Conservation (phyloP, 768 basidiomycete genomes). For the Tremella mesenterica region DNA sequence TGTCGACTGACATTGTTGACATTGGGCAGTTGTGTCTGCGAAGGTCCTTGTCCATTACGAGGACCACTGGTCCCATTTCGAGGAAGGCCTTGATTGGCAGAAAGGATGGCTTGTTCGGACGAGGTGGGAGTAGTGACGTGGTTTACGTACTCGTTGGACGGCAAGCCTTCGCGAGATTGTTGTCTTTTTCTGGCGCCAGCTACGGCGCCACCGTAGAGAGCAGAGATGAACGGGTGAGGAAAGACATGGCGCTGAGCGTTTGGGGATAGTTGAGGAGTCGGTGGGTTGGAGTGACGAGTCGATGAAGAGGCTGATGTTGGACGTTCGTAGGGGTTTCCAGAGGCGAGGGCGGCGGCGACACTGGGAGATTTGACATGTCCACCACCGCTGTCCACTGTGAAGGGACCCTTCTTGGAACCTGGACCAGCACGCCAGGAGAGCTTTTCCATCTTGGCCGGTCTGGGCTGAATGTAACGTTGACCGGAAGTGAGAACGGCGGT, state of each 20-base stretch:
- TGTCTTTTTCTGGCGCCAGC: slow-evolving; percentile 11
- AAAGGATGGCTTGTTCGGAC: neutral
- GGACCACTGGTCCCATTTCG: neutral
- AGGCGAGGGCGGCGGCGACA: neutral
- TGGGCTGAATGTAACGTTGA: neutral
- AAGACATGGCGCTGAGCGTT: slow-evolving; percentile 3
- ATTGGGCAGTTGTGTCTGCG: too few species aligned
- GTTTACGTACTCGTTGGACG: slow-evolving; percentile 14
- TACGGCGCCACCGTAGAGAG: slow-evolving; percentile 10
- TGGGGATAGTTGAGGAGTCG: slow-evolving; percentile 24
- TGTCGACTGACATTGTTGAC: too few species aligned
- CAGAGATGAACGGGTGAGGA: slow-evolving; percentile 15
- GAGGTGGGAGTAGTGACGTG: slow-evolving; percentile 29
- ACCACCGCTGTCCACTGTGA: slow-evolving; percentile 41
- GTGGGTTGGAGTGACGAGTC: slow-evolving; percentile 18
- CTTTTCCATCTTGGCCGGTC: slow-evolving; percentile 31
- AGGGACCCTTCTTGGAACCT: slow-evolving; percentile 38
- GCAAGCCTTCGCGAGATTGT: slow-evolving; percentile 17
- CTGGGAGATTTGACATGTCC: too few species aligned
- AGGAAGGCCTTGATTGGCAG: neutral
- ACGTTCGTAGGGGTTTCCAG: slow-evolving; percentile 6
- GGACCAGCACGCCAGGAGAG: slow-evolving; percentile 27
- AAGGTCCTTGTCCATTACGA: too few species aligned
- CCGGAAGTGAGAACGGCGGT: slow-evolving; percentile 2
- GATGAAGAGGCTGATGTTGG: slow-evolving; percentile 14